Percentiles rank a stretch among this genome's conserved stretches.
Conservation (phyloP, 2,329 filamentous ascomycete genomes). For the Hypoxylon rubiginosum region DNA sequence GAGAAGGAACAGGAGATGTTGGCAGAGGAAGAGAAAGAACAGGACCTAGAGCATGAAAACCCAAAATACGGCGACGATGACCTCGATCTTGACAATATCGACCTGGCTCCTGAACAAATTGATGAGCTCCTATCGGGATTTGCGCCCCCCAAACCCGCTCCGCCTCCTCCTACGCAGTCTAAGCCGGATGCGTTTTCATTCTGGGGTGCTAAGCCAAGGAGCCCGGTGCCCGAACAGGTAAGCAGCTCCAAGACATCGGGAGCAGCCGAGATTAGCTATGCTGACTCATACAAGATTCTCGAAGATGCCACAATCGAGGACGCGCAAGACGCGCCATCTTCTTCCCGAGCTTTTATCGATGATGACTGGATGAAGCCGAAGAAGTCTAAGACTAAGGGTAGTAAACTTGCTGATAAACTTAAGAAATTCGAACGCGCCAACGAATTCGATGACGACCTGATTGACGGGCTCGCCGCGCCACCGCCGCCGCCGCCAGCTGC, state of each 20-base stretch:
- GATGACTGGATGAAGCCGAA: constrained; percentile 62
- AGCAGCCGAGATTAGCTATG: constrained; percentile 60
- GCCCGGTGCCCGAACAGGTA: constrained; percentile 53
- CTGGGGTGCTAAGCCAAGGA: constrained; percentile 64
- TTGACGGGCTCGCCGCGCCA: constrained; percentile 54
- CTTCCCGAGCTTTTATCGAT: constrained; percentile 54
- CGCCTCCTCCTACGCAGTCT: constrained; percentile 47
- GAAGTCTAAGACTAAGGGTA: constrained; percentile 58
- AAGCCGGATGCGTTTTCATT: constrained; percentile 65
- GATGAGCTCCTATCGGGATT: constrained; percentile 49
- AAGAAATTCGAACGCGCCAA: constrained; percentile 66
- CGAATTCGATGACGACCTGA: constrained; percentile 54
- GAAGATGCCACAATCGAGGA: constrained; percentile 60
- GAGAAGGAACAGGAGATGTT: constrained; percentile 41
- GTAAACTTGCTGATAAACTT: constrained; percentile 69
- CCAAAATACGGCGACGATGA: constrained; percentile 41
- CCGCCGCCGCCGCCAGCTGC: constrained; percentile 58
- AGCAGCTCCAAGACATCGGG: constrained; percentile 46
- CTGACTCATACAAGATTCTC: constrained; percentile 64
- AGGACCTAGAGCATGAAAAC: constrained; percentile 31
- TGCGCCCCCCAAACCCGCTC: constrained; percentile 44
- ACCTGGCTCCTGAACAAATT: constrained; percentile 49
- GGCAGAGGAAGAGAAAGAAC: constrained; percentile 22
- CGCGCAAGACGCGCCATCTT: constrained; percentile 51
- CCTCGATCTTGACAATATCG: constrained; percentile 50